These are phyloP conservation scores for Cyclaneusma minus DNA, from an alignment of 2,329 filamentous ascomycete species.

Conservation along the genomic window DNA sequence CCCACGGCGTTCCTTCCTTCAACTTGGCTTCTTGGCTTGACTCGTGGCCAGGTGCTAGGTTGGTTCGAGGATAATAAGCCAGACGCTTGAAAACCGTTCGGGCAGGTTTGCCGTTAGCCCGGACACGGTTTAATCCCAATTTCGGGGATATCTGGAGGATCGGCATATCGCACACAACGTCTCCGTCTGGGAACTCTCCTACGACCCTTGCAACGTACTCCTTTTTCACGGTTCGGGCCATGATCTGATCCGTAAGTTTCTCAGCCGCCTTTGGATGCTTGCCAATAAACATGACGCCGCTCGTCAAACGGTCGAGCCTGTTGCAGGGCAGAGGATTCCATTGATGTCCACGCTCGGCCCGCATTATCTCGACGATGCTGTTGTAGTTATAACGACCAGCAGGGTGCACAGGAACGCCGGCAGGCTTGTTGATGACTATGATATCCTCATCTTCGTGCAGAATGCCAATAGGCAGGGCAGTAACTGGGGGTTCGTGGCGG, in stretches of 20 bases:
- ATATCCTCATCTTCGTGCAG: constrained; percentile 87
- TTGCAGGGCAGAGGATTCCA: constrained; percentile 63
- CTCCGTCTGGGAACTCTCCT: constrained; percentile 80
- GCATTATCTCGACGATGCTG: constrained; percentile 85
- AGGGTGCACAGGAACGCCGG: constrained; percentile 87
- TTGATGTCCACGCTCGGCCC: constrained; percentile 46
- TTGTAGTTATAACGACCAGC: constrained; percentile 95
- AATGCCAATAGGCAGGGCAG: constrained; percentile 60
- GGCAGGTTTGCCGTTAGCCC: constrained; percentile 80
- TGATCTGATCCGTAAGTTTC: constrained; percentile 59
- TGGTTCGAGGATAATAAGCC: constrained; percentile 80
- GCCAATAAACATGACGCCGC: constrained; percentile 94
- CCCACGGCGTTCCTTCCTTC: constrained; percentile 23
- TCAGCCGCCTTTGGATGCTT: constrained; percentile 75
- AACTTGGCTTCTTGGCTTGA: constrained; percentile 9
- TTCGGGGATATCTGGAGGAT: constrained; percentile 92
- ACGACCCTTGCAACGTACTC: constrained; percentile 89
- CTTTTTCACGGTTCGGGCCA: constrained; percentile 71
- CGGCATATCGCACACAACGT: constrained; percentile 83
- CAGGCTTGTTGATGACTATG: constrained; percentile 93
- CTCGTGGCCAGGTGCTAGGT: constrained; percentile 8
- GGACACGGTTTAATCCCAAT: constrained; percentile 83
- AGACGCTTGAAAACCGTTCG: constrained; percentile 82
- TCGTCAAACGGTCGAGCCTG: constrained; percentile 83
- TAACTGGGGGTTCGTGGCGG: constrained; percentile 88